Evolutionary conservation across 2,329 filamentous ascomycete genomes (phyloP).

Genomic region (Ascocoryne sarcoides): DNA sequence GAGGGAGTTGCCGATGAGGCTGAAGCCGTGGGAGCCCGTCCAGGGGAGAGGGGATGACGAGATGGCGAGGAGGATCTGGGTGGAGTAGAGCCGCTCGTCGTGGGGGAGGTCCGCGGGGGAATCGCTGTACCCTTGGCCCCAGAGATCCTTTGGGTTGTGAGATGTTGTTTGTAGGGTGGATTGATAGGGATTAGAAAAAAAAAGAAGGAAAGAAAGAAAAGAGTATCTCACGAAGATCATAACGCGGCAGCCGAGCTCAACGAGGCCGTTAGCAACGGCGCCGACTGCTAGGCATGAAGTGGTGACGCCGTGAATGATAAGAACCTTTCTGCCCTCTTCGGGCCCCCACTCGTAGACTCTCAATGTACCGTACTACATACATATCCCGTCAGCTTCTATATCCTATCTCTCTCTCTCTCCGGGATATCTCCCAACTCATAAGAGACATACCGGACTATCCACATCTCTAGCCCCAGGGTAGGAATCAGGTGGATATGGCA

Average conservation of each 20-base stretch:
- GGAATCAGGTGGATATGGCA: constrained; percentile 60
- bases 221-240: constrained; percentile 79
- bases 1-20: constrained; percentile 70
- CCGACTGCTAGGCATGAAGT: constrained; percentile 66
- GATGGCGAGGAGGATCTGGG: constrained; percentile 57
- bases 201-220: too few relatives aligned
- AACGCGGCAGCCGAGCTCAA: constrained; percentile 59
- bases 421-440: too few relatives aligned
- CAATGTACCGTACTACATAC: constrained; percentile 51
- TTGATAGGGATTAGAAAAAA: too few relatives aligned
- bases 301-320: constrained; percentile 73
- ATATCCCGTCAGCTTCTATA: too few relatives aligned
- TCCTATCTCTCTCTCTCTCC: too few relatives aligned
- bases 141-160: too few relatives aligned
- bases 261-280: constrained; percentile 57
- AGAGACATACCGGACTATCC: constrained; percentile 41
- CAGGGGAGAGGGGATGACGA: constrained; percentile 52
- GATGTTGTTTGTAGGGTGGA: too few relatives aligned
- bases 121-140: constrained; percentile 71
- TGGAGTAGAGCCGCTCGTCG: constrained; percentile 54
- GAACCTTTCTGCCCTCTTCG: constrained; percentile 57
- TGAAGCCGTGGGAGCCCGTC: constrained; percentile 48
- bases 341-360: constrained; percentile 78
- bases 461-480: constrained; percentile 65
- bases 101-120: constrained; percentile 47